Base-by-base conservation (phyloP, 1,139 yeast genomes). In the Suhomyces ambrosiae region DNA sequence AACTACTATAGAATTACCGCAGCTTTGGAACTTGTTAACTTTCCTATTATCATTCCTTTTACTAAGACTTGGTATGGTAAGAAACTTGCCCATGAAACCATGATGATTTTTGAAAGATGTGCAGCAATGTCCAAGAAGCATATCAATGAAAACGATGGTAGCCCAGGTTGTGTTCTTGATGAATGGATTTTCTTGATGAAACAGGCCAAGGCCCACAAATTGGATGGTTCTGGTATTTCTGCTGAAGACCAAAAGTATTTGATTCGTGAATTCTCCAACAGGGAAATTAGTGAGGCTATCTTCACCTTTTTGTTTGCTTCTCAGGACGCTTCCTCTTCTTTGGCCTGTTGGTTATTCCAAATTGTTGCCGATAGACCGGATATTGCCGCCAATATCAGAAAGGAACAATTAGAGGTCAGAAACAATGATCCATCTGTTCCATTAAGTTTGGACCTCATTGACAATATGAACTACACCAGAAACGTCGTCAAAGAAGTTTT, bases 31-130 rank as follows among this genome's bases (percentile, higher is more conserved):
- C 78, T 92, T 53, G 98, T 92, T 48, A 92, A 92, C 71, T 92
- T 92, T 80, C 98, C 98, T 48, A 86, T 92, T 53, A 90, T 92
- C 46, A 63, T 92, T 41, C 98, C 98, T 22, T 92, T 76, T 73
- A 89, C 98, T 47, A 92, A 89, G 70, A 85, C 97, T 30, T 92
- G 98, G 98, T 88, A 90, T 65, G 98, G 98, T 50, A 85, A 86
- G 71, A 80, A 76, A 60, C 85, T 90, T 54, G 95, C 97, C 40
- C 96, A 92, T 61, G 79, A 83, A 70, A 88, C 96, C 25, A 90
- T 92, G 97, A 82, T 80, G 56, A 82, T 87, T 54, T 89, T 92
- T 53, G 96, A 82, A 56, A 67, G 66, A 23, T 90, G 97, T 68
- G 95, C 98, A 26, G 89, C 76, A 48, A 77, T 72, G 78, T 86